A percentile compares a stretch with the other conserved stretches of the same genome.
phyloP scores from a whole-genome alignment of 164 flowering plant genomes.

The Cinnamomum chago region DNA sequence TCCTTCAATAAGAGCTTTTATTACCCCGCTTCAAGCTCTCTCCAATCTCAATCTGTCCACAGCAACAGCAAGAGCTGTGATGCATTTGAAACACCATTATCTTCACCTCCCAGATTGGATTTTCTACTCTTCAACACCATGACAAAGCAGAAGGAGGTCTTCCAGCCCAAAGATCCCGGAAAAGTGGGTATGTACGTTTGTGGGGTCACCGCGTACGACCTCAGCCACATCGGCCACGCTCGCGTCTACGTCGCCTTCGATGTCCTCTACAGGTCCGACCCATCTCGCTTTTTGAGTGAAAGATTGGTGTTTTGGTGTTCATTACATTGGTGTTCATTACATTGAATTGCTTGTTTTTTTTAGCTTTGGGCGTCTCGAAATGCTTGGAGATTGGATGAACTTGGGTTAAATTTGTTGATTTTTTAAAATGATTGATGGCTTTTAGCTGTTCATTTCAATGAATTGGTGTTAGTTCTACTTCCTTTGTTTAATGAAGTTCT shows the following conservation, averaged over 20 bases:
- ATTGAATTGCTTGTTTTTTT: neutral
- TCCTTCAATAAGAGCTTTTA: neutral
- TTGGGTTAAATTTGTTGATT: neutral
- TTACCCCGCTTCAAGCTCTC: neutral
- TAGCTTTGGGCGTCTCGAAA: too few species aligned
- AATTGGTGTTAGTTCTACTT: neutral
- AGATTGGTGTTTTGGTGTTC: neutral
- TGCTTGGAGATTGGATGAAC: too few species aligned
- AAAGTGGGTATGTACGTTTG: conserved; percentile 90
- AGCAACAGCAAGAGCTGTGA: conserved; percentile 6
- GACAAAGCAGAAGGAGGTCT: conserved; percentile 64
- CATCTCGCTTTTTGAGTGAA: neutral
- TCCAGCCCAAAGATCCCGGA: conserved; percentile 57
- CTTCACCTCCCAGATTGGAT: conserved; percentile 18
- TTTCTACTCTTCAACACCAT: conserved; percentile 74
- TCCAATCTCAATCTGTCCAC: conserved; percentile 2
- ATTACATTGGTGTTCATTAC: neutral
- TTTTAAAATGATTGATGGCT: neutral
- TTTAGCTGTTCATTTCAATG: neutral
- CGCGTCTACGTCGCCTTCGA: conserved; percentile 85
- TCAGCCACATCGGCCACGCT: conserved; percentile 90
- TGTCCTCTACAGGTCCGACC: conserved; percentile 67
- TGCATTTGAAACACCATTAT: neutral
- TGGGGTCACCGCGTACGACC: conserved; percentile 85
- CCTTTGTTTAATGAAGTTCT: neutral